Conservation (phyloP, 805 yeast genomes). For the Kurtzmaniella cleridarum region DNA sequence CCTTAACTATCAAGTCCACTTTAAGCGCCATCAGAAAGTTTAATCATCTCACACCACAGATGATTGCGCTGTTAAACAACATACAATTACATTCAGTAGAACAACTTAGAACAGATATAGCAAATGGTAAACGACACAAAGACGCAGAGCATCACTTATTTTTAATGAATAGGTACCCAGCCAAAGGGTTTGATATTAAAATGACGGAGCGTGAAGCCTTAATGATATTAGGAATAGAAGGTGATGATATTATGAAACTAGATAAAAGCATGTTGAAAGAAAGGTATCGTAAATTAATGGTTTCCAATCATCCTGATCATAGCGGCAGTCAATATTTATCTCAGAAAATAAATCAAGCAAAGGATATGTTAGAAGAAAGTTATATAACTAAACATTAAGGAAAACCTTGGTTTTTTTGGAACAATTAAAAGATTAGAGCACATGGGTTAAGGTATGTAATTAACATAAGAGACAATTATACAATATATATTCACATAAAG, state of each 20-base stretch:
- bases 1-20: constrained; percentile 38
- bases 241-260: constrained; percentile 34
- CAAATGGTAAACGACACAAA: constrained; percentile 7
- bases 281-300: constrained; percentile 34
- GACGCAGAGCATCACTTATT: constrained; percentile 10
- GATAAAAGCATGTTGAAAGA: constrained; percentile 27
- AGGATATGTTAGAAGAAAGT: constrained; percentile 35
- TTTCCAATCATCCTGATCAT: constrained; percentile 39
- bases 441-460: too few relatives aligned
- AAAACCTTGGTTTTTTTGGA: neutral
- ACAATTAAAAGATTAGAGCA: neutral
- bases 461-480: too few relatives aligned
- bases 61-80: constrained; percentile 31
- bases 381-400: constrained; percentile 14
- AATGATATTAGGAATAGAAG: constrained; percentile 35
- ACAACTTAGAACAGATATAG: constrained; percentile 7
- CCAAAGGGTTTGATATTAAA: constrained; percentile 26
- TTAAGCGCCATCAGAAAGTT: constrained; percentile 26
- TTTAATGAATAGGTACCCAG: constrained; percentile 22
- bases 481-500: constrained; percentile 1
- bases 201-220: constrained; percentile 43
- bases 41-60: constrained; percentile 23
- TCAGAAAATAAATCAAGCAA: constrained; percentile 41
- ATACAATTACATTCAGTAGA: constrained; percentile 14
- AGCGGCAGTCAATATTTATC: constrained; percentile 35